Evolutionary conservation across 257 asterid species (phyloP), one percentile per base, ranked within the genome.

Genomic region (Gardenia jasminoides): DNA sequence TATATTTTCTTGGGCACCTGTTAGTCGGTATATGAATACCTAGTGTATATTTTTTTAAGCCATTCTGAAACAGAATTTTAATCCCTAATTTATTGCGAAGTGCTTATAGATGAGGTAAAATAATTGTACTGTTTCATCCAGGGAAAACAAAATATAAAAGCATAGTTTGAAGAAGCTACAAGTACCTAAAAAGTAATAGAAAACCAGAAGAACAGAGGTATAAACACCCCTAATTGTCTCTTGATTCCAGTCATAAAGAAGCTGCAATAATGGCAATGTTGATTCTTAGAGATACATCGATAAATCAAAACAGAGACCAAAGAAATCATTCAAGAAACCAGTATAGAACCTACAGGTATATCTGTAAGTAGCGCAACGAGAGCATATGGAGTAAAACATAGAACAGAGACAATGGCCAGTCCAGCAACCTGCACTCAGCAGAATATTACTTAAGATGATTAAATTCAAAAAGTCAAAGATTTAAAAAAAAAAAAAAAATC

Each of bases 341-440:
- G 66, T 68, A 74, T 26, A 82, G 76, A 41, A 87, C 94, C 77
- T 90, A 94, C 98, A 19, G 99, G 97, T 77, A 90, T 90, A 70
- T 91, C 84, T 44, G 98, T 90, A 72, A 84, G 81, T 64, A 95
- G 82, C 52, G 96, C 95, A 59, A 93, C 83, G 22, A 83, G 47
- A 44, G 98, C 97, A 90, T 94, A 92, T 71, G 93, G 86, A 61
- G 96, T 87, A 83, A 93, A 95, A 84, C 98, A 84, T 75, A 92
- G n/a, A n/a, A 95, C 89, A 64, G 93, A 93, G 47, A 93, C 98
- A 82, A 87, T 83, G 70, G 97, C 97, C 93, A 95, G 82, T 44
- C 98, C 92, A 59, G 97, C 92, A 79, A 95, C 97, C 99, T 95
- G 86, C 79, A 84, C 71, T 56, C 79, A 71, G 67, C 52, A 79